Evolutionary conservation across 306 rosid species (phyloP).

Genomic region (Parietaria judaica): DNA sequence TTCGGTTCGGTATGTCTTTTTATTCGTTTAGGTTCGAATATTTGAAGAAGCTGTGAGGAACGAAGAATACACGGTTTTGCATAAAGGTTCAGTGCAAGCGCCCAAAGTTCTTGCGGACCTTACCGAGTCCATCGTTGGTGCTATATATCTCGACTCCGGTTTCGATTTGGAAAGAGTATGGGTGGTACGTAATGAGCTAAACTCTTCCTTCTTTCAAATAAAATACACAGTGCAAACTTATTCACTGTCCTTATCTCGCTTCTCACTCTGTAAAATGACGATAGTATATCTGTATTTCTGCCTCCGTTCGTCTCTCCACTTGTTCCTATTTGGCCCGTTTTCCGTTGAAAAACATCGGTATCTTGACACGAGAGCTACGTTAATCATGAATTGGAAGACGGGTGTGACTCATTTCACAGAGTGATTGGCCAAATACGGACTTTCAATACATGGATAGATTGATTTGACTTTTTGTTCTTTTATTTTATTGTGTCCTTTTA

Average conservation of each 20-base stretch:
- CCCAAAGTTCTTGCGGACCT: conserved; percentile 88
- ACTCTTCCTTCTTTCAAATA: background rate
- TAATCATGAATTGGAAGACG: too few relatives aligned
- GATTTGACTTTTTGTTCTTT: background rate
- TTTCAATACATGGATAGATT: too few relatives aligned
- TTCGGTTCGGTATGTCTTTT: background rate
- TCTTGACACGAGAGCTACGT: too few relatives aligned
- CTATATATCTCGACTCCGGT: conserved; percentile 48
- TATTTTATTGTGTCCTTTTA: conserved; percentile 10
- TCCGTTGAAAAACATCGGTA: too few relatives aligned
- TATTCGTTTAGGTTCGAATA: conserved; percentile 32
- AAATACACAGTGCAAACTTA: background rate
- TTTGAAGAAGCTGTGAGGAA: conserved; percentile 33
- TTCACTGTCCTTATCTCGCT: too few relatives aligned
- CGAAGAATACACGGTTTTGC: conserved; percentile 28
- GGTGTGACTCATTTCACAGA: too few relatives aligned
- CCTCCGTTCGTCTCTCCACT: too few relatives aligned
- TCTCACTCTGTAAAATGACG: too few relatives aligned
- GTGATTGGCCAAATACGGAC: too few relatives aligned
- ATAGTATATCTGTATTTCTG: too few relatives aligned
- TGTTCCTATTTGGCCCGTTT: too few relatives aligned
- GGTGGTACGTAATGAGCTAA: conserved; percentile 45
- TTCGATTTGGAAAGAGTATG: conserved; percentile 49
- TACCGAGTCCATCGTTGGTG: conserved; percentile 72
- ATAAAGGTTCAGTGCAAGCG: conserved; percentile 64